phyloP scores from a whole-genome alignment of 2,329 filamentous ascomycete genomes.

The Arthroderma sp. region DNA sequence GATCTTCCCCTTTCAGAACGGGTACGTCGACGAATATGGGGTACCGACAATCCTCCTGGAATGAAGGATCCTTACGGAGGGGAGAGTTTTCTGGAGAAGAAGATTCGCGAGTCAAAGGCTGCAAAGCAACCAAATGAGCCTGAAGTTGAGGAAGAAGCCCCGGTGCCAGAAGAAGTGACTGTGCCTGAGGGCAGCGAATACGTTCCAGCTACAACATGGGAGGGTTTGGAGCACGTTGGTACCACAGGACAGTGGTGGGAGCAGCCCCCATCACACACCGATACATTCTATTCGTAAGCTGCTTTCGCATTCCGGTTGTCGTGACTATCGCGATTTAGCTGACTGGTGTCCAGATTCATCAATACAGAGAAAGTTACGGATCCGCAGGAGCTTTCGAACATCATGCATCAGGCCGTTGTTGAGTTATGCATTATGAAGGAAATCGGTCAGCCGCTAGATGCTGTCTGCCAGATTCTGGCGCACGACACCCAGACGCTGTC shows the following conservation, averaged over 20 bases:
- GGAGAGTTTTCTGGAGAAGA: conserved; percentile 21
- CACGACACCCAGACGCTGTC: conserved; percentile 19
- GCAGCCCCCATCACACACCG: conserved; percentile 21
- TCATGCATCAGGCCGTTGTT: conserved; percentile 43
- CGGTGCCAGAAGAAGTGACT: conserved; percentile 5
- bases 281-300: conserved; percentile 32
- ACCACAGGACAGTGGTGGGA: conserved; percentile 31
- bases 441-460: conserved; percentile 25
- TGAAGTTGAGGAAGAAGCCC: conserved; percentile 7
- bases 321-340: not conserved
- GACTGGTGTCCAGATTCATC: conserved; percentile 20
- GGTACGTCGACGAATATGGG: conserved; percentile 37
- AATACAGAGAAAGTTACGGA: conserved; percentile 23
- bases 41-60: conserved; percentile 37
- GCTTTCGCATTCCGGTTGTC: not conserved
- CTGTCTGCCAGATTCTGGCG: conserved; percentile 22
- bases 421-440: conserved; percentile 41
- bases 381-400: conserved; percentile 23
- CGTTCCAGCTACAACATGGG: conserved; percentile 36
- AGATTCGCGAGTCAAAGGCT: conserved; percentile 11
- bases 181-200: conserved; percentile 23
- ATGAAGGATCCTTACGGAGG: conserved; percentile 36
- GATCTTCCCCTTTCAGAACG: conserved; percentile 30
- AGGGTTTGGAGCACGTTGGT: conserved; percentile 43
- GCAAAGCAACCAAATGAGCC: conserved; percentile 4